phyloP scores from a whole-genome alignment of 2,329 filamentous ascomycete genomes.

The Rosellinia necatrix region DNA sequence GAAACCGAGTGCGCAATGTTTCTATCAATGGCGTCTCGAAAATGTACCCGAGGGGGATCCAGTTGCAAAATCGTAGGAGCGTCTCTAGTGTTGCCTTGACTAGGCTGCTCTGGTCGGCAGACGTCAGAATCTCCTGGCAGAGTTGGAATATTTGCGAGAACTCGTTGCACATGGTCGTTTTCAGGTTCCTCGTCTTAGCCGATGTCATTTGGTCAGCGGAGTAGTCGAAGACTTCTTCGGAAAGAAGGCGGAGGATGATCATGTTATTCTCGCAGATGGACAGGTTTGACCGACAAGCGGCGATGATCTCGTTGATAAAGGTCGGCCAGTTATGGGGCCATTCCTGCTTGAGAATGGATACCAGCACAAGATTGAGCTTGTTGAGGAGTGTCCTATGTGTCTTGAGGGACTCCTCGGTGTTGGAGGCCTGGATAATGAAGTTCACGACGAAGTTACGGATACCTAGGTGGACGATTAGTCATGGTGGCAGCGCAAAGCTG shows the following conservation, averaged over 20 bases:
- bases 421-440: conserved; percentile 94
- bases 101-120: conserved; percentile 83
- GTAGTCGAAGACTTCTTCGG: conserved; percentile 98
- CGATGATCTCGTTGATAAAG: conserved; percentile 99
- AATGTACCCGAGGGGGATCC: conserved; percentile 98
- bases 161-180: conserved; percentile 98
- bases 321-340: conserved; percentile 99
- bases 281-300: conserved; percentile 90
- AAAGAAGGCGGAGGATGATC: conserved; percentile 92
- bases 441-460: conserved; percentile 99
- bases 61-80: conserved; percentile 94
- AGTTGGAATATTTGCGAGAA: conserved; percentile 98
- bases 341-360: conserved; percentile 98
- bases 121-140: conserved; percentile 92
- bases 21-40: conserved; percentile 98
- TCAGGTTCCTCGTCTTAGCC: conserved; percentile 91
- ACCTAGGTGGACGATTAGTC: conserved; percentile 56
- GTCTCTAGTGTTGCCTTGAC: conserved; percentile 98
- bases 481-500: background rate
- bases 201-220: conserved; percentile 99
- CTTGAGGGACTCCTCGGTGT: conserved; percentile 84
- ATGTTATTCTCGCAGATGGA: conserved; percentile 99
- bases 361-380: conserved; percentile 96
- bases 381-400: conserved; percentile 88
- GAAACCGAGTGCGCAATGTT: conserved; percentile 87